A percentile compares a stretch with the other conserved stretches of the same genome.
phyloP scores from a whole-genome alignment of 139 green algal genomes.

The Volvox africanus region DNA sequence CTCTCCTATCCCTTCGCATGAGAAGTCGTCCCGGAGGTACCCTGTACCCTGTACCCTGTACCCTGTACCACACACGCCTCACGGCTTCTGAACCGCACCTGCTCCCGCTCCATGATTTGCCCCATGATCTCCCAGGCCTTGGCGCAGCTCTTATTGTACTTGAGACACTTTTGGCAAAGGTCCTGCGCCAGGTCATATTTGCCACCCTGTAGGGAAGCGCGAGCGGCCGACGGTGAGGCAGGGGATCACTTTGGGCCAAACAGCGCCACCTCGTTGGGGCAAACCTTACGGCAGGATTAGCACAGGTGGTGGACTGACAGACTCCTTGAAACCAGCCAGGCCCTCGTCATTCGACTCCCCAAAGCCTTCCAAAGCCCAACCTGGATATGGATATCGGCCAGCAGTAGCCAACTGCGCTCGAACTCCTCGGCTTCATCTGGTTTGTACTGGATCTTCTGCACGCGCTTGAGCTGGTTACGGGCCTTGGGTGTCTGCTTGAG shows the following conservation, averaged over 20 bases:
- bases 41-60: too few relatives aligned
- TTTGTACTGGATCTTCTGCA: constrained; percentile 84
- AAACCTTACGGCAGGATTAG: too few relatives aligned
- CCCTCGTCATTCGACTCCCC: not conserved
- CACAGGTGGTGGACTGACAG: too few relatives aligned
- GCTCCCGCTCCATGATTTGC: constrained; percentile 81
- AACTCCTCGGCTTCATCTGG: constrained; percentile 82
- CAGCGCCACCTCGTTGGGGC: too few relatives aligned
- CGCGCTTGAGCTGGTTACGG: constrained; percentile 76
- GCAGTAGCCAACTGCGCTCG: constrained; percentile 83
- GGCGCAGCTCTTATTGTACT: constrained; percentile 88
- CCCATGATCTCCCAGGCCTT: constrained; percentile 85
- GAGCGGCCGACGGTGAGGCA: too few relatives aligned
- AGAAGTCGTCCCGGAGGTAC: too few relatives aligned
- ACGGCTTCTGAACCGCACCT: constrained; percentile 25
- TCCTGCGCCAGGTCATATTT: constrained; percentile 83
- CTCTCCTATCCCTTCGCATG: too few relatives aligned
- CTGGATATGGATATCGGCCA: constrained; percentile 86
- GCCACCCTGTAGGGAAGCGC: constrained; percentile 54
- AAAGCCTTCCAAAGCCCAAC: not conserved
- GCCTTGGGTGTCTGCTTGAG: constrained; percentile 86
- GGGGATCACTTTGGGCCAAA: too few relatives aligned
- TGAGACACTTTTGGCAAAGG: constrained; percentile 83
- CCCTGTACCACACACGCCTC: not conserved
- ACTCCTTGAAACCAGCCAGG: too few relatives aligned